Percentiles rank a stretch among this genome's conserved stretches.
These are phyloP conservation scores for Wickerhamia fluorescens DNA, from an alignment of 805 yeast genomes.

Conservation along the genomic window DNA sequence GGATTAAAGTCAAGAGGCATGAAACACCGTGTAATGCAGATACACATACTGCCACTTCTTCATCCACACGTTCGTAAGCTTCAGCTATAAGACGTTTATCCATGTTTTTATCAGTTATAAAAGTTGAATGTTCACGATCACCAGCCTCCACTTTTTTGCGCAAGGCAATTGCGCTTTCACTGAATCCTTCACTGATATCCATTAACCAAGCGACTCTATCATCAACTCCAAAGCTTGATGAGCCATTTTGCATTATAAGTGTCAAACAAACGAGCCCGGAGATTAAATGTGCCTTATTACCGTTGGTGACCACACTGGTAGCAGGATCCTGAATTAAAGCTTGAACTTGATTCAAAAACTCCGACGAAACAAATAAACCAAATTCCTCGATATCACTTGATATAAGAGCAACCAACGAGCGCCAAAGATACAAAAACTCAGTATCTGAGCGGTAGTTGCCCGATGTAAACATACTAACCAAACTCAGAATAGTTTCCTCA, in stretches of 20 bases:
- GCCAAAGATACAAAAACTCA: conserved; percentile 35
- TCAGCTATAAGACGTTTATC: conserved; percentile 31
- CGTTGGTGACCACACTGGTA: conserved; percentile 25
- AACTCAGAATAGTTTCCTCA: conserved; percentile 26
- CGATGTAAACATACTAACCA: conserved; percentile 26
- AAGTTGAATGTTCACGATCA: conserved; percentile 36
- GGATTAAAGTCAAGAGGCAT: conserved; percentile 36
- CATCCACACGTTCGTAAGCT: conserved; percentile 20
- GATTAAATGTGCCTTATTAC: conserved; percentile 31
- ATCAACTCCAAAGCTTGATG: conserved; percentile 45
- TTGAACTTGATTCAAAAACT: conserved; percentile 20
- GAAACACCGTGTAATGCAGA: conserved; percentile 44
- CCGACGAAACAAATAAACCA: conserved; percentile 29
- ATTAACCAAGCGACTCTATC: conserved; percentile 37
- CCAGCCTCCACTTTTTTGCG: conserved; percentile 31
- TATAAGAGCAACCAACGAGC: conserved; percentile 36
- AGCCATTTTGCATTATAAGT: conserved; percentile 39
- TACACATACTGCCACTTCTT: conserved; percentile 32
- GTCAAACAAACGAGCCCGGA: conserved; percentile 33
- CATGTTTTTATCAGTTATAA: conserved; percentile 25
- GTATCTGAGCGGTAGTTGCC: conserved; percentile 29
- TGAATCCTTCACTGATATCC: conserved; percentile 37
- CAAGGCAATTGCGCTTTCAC: conserved; percentile 22
- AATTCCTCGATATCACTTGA: conserved; percentile 48
- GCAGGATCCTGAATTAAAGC: conserved; percentile 29